phyloP scores from a whole-genome alignment of 305 asterid species.

The Withania somnifera region DNA sequence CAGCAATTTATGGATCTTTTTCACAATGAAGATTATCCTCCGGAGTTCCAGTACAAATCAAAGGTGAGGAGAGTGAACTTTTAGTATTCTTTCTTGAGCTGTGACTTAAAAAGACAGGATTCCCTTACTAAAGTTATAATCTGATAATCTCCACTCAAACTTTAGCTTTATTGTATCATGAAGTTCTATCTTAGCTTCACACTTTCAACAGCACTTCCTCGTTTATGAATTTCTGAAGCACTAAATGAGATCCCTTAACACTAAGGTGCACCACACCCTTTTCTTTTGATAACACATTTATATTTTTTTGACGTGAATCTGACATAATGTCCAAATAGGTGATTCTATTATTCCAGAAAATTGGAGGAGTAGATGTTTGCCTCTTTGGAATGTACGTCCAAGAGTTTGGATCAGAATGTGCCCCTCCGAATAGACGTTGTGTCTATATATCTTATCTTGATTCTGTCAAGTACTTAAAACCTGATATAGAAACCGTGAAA shows the following conservation, averaged over 20 bases:
- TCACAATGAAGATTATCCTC: constrained; percentile 44
- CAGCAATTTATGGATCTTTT: constrained; percentile 51
- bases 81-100: not conserved
- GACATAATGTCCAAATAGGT: constrained; percentile 33
- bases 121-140: not conserved
- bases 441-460: constrained; percentile 72
- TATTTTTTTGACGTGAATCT: not conserved
- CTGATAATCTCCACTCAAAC: not conserved
- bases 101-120: not conserved
- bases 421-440: constrained; percentile 52
- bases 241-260: not conserved
- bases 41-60: constrained; percentile 56
- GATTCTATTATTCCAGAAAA: constrained; percentile 62
- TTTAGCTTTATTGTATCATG: not conserved
- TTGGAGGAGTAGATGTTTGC: constrained; percentile 62
- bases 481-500: constrained; percentile 39
- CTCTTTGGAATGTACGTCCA: constrained; percentile 67
- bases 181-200: not conserved
- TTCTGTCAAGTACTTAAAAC: constrained; percentile 66
- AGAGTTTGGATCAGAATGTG: constrained; percentile 74
- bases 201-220: not conserved
- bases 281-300: not conserved
- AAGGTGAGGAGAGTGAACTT: constrained; percentile 36
- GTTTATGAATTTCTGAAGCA: not conserved
- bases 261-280: not conserved